Evolutionary conservation across 495 filamentous ascomycete species (phyloP).

Genomic region (Penicillium atrosanguineum): DNA sequence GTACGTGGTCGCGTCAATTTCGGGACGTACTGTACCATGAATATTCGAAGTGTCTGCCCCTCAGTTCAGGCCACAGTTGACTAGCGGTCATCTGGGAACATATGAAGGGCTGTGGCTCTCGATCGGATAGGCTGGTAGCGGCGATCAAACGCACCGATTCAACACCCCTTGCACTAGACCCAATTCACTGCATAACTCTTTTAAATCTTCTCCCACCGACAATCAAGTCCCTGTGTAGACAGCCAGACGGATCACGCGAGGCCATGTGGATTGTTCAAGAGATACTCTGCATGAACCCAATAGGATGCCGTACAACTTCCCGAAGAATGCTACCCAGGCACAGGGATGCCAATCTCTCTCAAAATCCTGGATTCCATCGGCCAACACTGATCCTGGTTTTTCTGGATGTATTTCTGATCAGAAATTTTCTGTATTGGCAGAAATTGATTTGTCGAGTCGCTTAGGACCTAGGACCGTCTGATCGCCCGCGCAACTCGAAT

Average conservation of each 20-base stretch:
- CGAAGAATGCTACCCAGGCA: constrained; percentile 7
- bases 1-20: too few relatives aligned
- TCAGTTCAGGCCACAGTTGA: too few relatives aligned
- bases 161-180: background rate
- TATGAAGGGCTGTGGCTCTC: background rate
- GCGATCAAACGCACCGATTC: background rate
- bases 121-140: background rate
- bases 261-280: constrained; percentile 12
- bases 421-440: background rate
- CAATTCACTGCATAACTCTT: background rate
- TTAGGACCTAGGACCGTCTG: constrained; percentile 3
- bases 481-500: constrained; percentile 8
- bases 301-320: constrained; percentile 5
- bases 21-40: too few relatives aligned
- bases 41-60: too few relatives aligned
- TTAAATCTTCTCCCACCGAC: background rate
- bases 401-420: background rate
- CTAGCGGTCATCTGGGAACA: too few relatives aligned
- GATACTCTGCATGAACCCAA: constrained; percentile 2
- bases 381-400: background rate
- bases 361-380: background rate
- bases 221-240: background rate
- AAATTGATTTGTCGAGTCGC: background rate
- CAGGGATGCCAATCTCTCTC: background rate
- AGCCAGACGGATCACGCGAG: constrained; percentile 3